These are phyloP conservation scores for Populus hybrid DNA, from an alignment of 441 rosid genomes.

Conservation along the genomic window DNA sequence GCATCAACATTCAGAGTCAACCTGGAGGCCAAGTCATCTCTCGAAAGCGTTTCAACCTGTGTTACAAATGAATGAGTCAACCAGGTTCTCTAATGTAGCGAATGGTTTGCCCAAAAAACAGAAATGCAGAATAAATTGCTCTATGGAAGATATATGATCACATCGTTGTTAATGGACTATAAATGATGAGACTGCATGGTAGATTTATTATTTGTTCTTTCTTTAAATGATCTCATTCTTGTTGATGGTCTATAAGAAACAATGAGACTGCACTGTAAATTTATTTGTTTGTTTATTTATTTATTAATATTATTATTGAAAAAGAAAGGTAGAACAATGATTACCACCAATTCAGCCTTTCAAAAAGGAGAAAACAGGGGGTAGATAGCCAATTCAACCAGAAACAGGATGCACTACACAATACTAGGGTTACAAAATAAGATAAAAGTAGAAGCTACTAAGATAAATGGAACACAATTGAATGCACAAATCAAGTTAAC, in stretches of 20 bases:
- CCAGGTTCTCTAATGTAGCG: not conserved
- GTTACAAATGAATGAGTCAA: conserved; percentile 3
- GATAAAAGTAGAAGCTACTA: not conserved
- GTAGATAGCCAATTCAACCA: not conserved
- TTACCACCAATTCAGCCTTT: not conserved
- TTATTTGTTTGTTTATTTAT: no score
- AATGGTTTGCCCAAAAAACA: not conserved
- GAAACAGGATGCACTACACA: not conserved
- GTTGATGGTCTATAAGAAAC: not conserved
- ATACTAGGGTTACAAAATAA: not conserved
- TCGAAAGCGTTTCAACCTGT: conserved; percentile 94
- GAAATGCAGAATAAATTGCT: not conserved
- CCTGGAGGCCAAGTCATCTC: conserved; percentile 94
- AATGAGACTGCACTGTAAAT: not conserved
- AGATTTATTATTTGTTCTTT: no score
- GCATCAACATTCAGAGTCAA: conserved; percentile 81
- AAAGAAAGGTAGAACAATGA: not conserved
- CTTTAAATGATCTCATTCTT: not conserved
- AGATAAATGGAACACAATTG: not conserved
- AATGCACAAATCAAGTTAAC: not conserved
- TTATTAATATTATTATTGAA: no score
- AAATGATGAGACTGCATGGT: not conserved
- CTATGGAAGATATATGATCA: not conserved
- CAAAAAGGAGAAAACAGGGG: not conserved
- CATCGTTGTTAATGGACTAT: not conserved